Evolutionary conservation across 352 stramenopile genomes (phyloP), one percentile per base, ranked within the genome.

Genomic region (Plasmopara viticola): DNA sequence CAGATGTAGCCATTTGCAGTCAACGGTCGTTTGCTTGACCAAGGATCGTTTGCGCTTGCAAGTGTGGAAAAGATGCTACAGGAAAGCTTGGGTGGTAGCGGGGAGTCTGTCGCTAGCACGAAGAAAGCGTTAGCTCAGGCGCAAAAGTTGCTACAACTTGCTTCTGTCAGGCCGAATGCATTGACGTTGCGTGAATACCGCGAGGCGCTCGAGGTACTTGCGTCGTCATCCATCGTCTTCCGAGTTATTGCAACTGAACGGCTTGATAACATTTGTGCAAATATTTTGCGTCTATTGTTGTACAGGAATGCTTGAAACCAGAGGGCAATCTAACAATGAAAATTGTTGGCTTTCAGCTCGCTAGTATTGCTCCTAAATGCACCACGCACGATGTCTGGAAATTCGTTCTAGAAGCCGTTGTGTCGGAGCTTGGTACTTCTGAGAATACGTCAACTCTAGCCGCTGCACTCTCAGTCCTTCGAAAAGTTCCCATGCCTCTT

Each of bases 311-410:
- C 35, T 45, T 93, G 5, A 82, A 81, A 45, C 58, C 78, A 2
- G 83, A 94, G 37, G 67, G 76, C 12, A 85, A 57, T 30, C 40
- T 59, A 13, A 43, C 33, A 2, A 74, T 87, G 63, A 90, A 90
- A 62, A 62, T 84, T 47, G 58, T 88, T 5, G 83, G 78, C 4
- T 91, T 80, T 59, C 83, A 81, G 49, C 73, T 94, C 37, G 76
- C 74, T 28, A 44, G 44, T 18, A 70, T 70, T n/a, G 53, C 60
- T 43, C 76, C 80, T 20, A 68, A 70, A 1, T 90, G 80, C 44
- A 74, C 60, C 44, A 90, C 68, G 0, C 52, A 74, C 48, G 68
- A 86, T n/a, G 60, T 76, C 5, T 89, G 78, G 78, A 64, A 72
- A 33, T 60, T 87, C 5, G 51, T 90, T 4, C 48, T 94, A 6